These are phyloP conservation scores for Conticribra weissflogii DNA, from an alignment of 108 stramenopile species.

Conservation along the genomic window DNA sequence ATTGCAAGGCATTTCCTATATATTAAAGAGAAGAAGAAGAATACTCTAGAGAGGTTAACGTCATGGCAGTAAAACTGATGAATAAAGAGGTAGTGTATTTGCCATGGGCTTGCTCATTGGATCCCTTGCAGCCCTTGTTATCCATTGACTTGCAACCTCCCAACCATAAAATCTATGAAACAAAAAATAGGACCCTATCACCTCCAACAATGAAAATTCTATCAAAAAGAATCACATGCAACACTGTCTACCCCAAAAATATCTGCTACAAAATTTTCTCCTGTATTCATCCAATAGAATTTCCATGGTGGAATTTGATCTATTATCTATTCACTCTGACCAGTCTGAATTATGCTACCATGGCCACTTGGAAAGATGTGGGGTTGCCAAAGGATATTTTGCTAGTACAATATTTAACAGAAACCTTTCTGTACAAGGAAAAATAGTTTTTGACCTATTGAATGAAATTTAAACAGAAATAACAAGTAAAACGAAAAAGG, in stretches of 20 bases:
- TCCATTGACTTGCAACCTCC: neutral
- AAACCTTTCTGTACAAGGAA: slow-evolving; percentile 63
- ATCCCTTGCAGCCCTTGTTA: slow-evolving; percentile 15
- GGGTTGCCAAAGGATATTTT: slow-evolving; percentile 88
- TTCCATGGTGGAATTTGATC: slow-evolving; percentile 98
- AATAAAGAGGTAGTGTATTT: slow-evolving; percentile 25
- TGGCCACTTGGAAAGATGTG: slow-evolving; percentile 93
- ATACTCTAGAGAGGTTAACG: too few relatives aligned
- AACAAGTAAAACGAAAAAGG: slow-evolving; percentile 59
- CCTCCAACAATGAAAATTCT: neutral
- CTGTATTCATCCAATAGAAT: slow-evolving; percentile 45
- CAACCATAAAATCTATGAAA: neutral
- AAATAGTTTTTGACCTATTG: slow-evolving; percentile 52
- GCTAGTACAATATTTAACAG: slow-evolving; percentile 53
- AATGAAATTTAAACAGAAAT: too few relatives aligned
- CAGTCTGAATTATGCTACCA: slow-evolving; percentile 97
- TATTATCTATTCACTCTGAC: slow-evolving; percentile 96
- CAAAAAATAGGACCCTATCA: neutral
- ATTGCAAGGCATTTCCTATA: too few relatives aligned
- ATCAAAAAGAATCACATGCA: neutral
- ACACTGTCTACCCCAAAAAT: slow-evolving; percentile 42
- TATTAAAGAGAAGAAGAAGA: too few relatives aligned
- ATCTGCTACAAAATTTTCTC: slow-evolving; percentile 93
- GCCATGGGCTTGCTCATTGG: slow-evolving; percentile 34
- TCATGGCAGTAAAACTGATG: too few relatives aligned